A percentile compares a stretch with the other conserved stretches of the same genome.
Conservation (phyloP, 2,329 filamentous ascomycete genomes). For the Aureobasidium lini region DNA sequence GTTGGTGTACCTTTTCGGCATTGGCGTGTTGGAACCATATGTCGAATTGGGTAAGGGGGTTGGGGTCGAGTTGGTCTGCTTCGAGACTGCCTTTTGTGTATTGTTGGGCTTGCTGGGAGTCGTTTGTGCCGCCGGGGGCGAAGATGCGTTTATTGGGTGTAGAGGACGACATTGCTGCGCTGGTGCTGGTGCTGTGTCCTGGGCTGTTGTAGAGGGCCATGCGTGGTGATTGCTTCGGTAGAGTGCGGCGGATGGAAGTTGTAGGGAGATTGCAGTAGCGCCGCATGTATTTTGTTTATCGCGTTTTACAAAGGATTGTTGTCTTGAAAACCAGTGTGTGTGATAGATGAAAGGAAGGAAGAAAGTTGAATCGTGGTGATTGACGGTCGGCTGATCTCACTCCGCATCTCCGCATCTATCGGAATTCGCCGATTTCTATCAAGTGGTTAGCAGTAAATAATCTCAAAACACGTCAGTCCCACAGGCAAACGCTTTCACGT, state of each 20-base stretch:
- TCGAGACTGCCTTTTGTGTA: conserved; percentile 62
- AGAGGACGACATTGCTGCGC: not conserved
- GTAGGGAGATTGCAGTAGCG: not conserved
- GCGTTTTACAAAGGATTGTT: not conserved
- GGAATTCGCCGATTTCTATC: too few relatives aligned
- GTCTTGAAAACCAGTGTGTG: too few relatives aligned
- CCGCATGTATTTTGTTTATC: not conserved
- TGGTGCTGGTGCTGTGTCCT: not conserved
- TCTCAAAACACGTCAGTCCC: too few relatives aligned
- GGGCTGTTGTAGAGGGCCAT: conserved; percentile 11
- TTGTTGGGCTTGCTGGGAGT: conserved; percentile 62
- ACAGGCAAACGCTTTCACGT: too few relatives aligned
- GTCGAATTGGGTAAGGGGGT: conserved; percentile 79
- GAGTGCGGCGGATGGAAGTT: not conserved
- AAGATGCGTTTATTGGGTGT: conserved; percentile 39
- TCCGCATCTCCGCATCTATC: too few relatives aligned
- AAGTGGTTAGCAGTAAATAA: not conserved
- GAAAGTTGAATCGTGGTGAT: not conserved
- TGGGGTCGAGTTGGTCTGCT: conserved; percentile 50
- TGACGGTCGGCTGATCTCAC: too few relatives aligned
- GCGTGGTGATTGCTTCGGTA: not conserved
- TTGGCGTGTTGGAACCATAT: conserved; percentile 76
- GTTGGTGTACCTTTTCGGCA: conserved; percentile 55
- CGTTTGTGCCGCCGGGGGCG: conserved; percentile 54
- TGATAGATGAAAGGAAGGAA: not conserved